Evolutionary conservation across 2,329 filamentous ascomycete species (phyloP), one percentile per base, ranked within the genome.

Genomic region (Amauroascus niger): DNA sequence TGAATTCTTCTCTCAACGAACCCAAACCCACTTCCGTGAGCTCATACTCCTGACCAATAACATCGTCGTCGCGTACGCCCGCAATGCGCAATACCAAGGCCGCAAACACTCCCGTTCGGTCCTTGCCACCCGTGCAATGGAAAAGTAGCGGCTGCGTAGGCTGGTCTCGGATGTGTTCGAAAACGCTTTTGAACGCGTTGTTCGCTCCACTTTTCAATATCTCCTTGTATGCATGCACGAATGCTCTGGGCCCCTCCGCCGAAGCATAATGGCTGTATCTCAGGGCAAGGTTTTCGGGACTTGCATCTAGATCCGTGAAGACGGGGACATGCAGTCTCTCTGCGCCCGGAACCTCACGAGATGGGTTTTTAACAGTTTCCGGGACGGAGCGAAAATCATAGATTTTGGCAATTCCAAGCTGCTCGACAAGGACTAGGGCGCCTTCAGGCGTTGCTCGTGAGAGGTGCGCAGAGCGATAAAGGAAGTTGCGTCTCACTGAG

Each of bases 101-200:
- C 47, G 80, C 79, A 43, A 88, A 69, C 3, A 89, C 76, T 1
- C 86, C 86, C 0, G 86, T 89, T 41, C 86, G 76, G 65, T 90
- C 86, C 68, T 90, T 90, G 11, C 86, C 86, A 0, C 83, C 84
- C 0, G 84, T 86, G 67, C 86, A 89, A 63, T 90, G 85, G 6
- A 88, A 71, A 6, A 88, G 71, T 8, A 84, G 68, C 6, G 82
- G 80, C 1, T 70, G 58, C 1, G 69, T 61, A 1, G 73, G 59
- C 3, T 64, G 60, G 41, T 71, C 58, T 62, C 78, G 66, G 3
- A 88, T 69, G 60, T 86, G 78, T n/a, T 69, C 65, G 37, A 87
- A 72, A 58, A 88, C 84, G 1, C 72, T 73, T 22, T 68, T 67
- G 63, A 79, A 84, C 1, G 79, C 74, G 14, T 70, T 65, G 0